phyloP scores from a whole-genome alignment of 2,329 filamentous ascomycete species.

The Setomelanomma holmii region DNA sequence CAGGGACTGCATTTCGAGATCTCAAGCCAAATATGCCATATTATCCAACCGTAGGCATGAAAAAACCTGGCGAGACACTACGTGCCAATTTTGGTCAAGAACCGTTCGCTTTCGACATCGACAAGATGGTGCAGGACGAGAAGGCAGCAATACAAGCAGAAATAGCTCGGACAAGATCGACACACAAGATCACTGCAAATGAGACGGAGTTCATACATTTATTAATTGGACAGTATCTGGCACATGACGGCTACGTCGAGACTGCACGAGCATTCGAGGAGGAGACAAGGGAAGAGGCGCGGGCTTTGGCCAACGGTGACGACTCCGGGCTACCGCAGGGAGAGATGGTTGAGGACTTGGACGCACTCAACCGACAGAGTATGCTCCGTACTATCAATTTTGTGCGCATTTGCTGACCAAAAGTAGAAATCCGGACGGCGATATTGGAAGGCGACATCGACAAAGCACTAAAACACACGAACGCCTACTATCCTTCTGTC shows the following conservation, averaged over 20 bases:
- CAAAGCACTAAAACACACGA: slow-evolving; percentile 81
- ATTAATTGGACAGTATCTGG: slow-evolving; percentile 85
- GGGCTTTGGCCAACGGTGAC: slow-evolving; percentile 68
- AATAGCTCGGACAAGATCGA: slow-evolving; percentile 30
- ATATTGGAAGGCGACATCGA: slow-evolving; percentile 94
- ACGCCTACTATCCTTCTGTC: slow-evolving; percentile 79
- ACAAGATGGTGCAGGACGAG: slow-evolving; percentile 69
- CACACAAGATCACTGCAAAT: slow-evolving; percentile 53
- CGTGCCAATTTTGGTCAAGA: slow-evolving; percentile 70
- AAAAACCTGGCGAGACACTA: slow-evolving; percentile 66
- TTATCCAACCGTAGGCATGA: slow-evolving; percentile 70
- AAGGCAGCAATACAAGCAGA: slow-evolving; percentile 45
- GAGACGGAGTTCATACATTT: slow-evolving; percentile 84
- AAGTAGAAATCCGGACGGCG: slow-evolving; percentile 78
- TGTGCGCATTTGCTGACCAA: slow-evolving; percentile 10
- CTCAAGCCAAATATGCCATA: slow-evolving; percentile 68
- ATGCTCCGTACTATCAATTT: slow-evolving; percentile 40
- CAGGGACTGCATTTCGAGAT: slow-evolving; percentile 75
- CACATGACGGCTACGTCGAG: slow-evolving; percentile 94
- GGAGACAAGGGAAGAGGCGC: slow-evolving; percentile 78
- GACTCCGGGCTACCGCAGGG: slow-evolving; percentile 60
- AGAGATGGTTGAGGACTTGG: slow-evolving; percentile 79
- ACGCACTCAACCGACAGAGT: slow-evolving; percentile 88
- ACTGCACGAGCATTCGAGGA: slow-evolving; percentile 87
- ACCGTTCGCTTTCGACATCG: slow-evolving; percentile 90